Percentiles rank a stretch among this genome's conserved stretches.
These are phyloP conservation scores for Croton setiger DNA, from an alignment of 441 rosid species.

Conservation along the genomic window DNA sequence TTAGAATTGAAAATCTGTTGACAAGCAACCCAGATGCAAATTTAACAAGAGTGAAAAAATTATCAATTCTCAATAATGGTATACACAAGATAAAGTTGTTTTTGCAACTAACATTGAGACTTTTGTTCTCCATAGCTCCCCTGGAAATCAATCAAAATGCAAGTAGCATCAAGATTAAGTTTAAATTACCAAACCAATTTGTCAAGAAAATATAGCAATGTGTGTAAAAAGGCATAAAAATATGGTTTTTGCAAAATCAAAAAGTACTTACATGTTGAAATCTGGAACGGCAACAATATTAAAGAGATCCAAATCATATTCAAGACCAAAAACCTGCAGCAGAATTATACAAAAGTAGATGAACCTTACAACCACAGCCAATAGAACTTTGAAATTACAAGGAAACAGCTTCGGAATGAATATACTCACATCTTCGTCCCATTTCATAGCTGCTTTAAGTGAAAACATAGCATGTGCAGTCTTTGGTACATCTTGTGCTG, in stretches of 20 bases:
- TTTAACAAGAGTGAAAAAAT: constrained; percentile 8
- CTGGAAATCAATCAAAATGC: constrained; percentile 40
- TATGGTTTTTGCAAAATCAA: constrained; percentile 4
- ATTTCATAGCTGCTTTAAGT: constrained; percentile 94
- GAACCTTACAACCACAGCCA: constrained; percentile 3
- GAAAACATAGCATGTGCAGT: constrained; percentile 98
- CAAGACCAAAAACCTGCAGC: constrained; percentile 89
- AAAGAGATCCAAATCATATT: constrained; percentile 97
- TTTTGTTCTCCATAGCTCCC: constrained; percentile 99
- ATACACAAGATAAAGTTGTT: constrained; percentile 7
- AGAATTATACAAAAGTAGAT: not conserved
- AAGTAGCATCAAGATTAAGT: constrained; percentile 18
- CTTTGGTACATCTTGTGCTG: constrained; percentile 84
- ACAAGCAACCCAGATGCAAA: constrained; percentile 22
- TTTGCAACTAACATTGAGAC: constrained; percentile 67
- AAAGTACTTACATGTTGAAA: constrained; percentile 76
- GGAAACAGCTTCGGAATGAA: constrained; percentile 6
- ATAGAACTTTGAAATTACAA: not conserved
- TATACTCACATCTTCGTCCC: constrained; percentile 92
- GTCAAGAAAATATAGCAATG: not conserved
- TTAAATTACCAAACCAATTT: not conserved
- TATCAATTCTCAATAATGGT: not conserved
- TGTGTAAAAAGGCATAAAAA: not conserved
- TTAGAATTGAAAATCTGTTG: constrained; percentile 90
- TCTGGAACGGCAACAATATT: constrained; percentile 86